Base-by-base conservation (phyloP, 2,329 filamentous ascomycete species). In the Penicillium psychrosexuale region DNA sequence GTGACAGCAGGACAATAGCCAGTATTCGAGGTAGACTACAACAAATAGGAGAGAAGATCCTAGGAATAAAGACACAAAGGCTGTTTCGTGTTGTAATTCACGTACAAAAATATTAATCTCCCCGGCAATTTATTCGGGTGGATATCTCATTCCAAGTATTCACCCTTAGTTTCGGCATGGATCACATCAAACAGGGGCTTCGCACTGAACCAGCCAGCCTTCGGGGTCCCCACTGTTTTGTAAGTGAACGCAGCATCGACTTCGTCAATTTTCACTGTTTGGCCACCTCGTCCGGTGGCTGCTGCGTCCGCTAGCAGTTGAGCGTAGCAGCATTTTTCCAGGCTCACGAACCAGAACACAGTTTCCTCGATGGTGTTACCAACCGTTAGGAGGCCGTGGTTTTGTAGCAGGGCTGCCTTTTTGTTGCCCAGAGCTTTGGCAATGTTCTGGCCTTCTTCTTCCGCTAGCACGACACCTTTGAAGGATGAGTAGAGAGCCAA, bases 151-250 rank as follows among this genome's bases (percentile, higher is more conserved):
- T 78, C 66, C 60, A 85, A 64, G 67, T 85, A 84, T 11, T 81
- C 80, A 2, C 81, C 82, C 22, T 75, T 74, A 3, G 80, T 82
- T 73, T 87, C 83, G 67, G 80, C 80, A 64, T 86, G 81, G 58
- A 88, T 82, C 38, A 89, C 73, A 74, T 90, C 87, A 73, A 91
- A 91, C 59, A 86, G 63, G 15, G 88, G 87, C 74, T 85, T 86
- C 6, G 85, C 88, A 63, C 80, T 84, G 67, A 91, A 91, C 78
- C 82, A 90, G 0, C 88, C 88, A 0, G 83, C 85, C 33, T 69
- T 66, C 15, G 81, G 77, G 0, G 77, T 81, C 0, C 88, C 88
- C 3, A 90, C 77, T 0, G 82, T 80, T 71, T 86, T 83, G 64
- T 83, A 85, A 0, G 88, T 91, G 64, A 82, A 88, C 15, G 69